Percentiles rank a stretch among this genome's conserved stretches.
Evolutionary conservation across 108 stramenopile species (phyloP).

Genomic region (Schizochytrium sp.): DNA sequence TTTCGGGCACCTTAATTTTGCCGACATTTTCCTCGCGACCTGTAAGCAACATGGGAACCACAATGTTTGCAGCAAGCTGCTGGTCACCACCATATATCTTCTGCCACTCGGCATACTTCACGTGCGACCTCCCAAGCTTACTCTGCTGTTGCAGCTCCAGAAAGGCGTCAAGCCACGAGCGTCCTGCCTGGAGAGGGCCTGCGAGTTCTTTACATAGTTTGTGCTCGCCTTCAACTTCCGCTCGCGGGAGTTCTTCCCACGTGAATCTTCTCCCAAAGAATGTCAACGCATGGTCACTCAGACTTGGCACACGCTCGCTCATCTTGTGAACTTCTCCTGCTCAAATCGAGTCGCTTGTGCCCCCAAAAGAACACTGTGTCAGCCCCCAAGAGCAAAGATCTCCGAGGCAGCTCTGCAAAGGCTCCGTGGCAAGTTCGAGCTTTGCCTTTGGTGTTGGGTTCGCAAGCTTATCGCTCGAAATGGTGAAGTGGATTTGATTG

Average conservation of each 20-base stretch:
- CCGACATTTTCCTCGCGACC: constrained; percentile 30
- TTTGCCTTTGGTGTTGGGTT: too few relatives aligned
- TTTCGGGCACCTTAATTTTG: background rate
- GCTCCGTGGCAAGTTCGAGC: too few relatives aligned
- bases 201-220: background rate
- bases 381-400: too few relatives aligned
- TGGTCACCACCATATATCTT: constrained; percentile 50
- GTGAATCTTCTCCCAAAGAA: background rate
- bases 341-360: too few relatives aligned
- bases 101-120: constrained; percentile 56
- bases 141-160: background rate
- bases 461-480: too few relatives aligned
- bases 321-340: too few relatives aligned
- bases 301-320: too few relatives aligned
- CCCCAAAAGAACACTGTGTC: too few relatives aligned
- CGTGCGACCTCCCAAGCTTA: background rate
- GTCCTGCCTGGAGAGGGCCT: background rate
- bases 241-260: background rate
- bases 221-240: constrained; percentile 42
- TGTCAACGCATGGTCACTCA: background rate
- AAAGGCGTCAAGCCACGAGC: background rate
- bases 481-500: too few relatives aligned
- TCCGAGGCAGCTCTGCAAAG: too few relatives aligned
- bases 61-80: constrained; percentile 53
- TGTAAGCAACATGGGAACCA: background rate